Evolutionary conservation across 306 rosid species (phyloP), one percentile per base, ranked within the genome.

Genomic region (Lagenaria siceraria): DNA sequence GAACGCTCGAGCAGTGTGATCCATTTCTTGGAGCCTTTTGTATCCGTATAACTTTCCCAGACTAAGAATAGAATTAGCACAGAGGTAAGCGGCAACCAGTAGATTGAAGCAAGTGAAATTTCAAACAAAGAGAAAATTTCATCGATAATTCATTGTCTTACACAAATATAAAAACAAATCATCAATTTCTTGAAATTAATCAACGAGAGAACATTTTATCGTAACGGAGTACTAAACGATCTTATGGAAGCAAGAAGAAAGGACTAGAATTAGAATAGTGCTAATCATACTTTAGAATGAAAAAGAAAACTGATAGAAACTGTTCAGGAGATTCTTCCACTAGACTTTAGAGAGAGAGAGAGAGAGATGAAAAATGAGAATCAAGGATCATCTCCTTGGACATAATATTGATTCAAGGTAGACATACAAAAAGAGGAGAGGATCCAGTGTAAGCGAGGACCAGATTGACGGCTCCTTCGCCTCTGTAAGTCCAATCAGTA

Each of bases 381-480:
- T 51, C 62, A 48, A 73, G 10, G 43, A 10, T 5, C 0, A 49
- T 40, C 19, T 21, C 43, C 25, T 35, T 29, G 48, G 78, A 21
- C 51, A 58, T 19, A 21, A 53, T 11, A 31, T 10, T 14, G 38
- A 46, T 22, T 43, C 43, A 22, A 31, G 3, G 13, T 22, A 29
- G 69, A 61, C 92, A 12, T 75, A 90, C 98, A 71, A 88, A 92
- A 68, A 79, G 1, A 62, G 96, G 86, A 80, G 87, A 87, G 25
- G 91, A 88, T 71, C 98, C 97, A 15, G 55, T 78, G 80, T 90
- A 92, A 52, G 93, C 85, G 17, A 96, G 93, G 78, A 96, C 96
- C 35, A 92, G 84, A 81, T 92, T 96, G 17, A 88, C 90, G 77
- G 97, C 98, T 82, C 98, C 99, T 90, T 96, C 99, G 79, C 99